Evolutionary conservation across 352 stramenopile species (phyloP).

Genomic region (Phytopythium helicoides): DNA sequence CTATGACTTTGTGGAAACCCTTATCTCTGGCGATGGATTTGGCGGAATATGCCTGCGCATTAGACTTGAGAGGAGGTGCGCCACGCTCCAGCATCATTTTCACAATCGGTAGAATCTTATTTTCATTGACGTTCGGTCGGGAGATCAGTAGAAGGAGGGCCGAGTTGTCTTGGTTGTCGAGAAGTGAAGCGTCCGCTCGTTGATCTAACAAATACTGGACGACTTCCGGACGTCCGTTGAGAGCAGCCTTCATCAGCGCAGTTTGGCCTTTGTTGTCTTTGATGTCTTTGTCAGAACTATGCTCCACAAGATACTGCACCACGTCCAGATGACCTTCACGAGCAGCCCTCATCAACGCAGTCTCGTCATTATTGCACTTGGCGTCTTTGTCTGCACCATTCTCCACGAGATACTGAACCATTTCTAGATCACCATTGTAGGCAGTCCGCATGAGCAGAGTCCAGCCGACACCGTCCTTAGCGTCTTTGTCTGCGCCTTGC

Average conservation of each 20-base stretch:
- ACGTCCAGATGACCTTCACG: not conserved
- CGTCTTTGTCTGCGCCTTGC: no score
- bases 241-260: slow-evolving; percentile 1
- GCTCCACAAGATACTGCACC: slow-evolving; percentile 6
- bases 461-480: no score
- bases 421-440: no score
- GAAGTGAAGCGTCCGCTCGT: not conserved
- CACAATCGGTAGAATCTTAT: slow-evolving; percentile 9
- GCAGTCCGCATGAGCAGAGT: no score
- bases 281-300: not conserved
- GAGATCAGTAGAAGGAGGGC: slow-evolving; percentile 4
- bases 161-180: slow-evolving; percentile 6
- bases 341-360: slow-evolving; percentile 7
- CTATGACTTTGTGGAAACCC: not conserved
- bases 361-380: slow-evolving; percentile 4
- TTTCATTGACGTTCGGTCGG: slow-evolving; percentile 7
- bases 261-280: slow-evolving; percentile 1
- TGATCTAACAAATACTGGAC: slow-evolving; percentile 3
- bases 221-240: not conserved
- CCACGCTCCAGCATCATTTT: slow-evolving; percentile 14
- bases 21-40: not conserved
- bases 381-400: slow-evolving; percentile 5
- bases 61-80: slow-evolving; percentile 2
- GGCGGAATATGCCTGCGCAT: not conserved
- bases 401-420: no score